Base-by-base conservation (phyloP, 176 grass and related monocot genomes). In the Eragrostis curvula region DNA sequence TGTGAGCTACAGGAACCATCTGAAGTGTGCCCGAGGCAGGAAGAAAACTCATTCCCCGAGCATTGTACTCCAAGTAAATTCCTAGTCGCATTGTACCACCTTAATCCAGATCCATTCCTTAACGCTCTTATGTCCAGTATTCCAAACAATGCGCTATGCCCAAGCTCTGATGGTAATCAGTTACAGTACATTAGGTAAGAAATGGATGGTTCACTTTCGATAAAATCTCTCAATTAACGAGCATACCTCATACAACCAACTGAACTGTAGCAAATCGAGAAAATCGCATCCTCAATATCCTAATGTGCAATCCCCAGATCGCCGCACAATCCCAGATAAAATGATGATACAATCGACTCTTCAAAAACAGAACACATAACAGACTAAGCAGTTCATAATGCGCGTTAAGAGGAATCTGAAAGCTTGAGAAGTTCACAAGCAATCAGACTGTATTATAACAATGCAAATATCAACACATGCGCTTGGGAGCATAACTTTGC, bases 181-280 rank as follows among this genome's bases (percentile, higher is more conserved):
- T 90, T 83, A 83, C 84, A 90, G 84, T 83, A 46, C 61, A 90
- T 90, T 90, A 90, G 84, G 88, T 74, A 57, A 90, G 44, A 52
- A 83, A 44, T 32, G 52, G 79, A 78, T 78, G 60, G 83, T 79
- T 91, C 59, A 81, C 23, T 85, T 88, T 89, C 83, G 68, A 90
- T 66, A 88, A 49, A 90, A 90, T 82, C 74, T 86, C 78, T 85
- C 82, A 79, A 90, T 88, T 74, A 88, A 90, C 55, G 62, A 74
- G 75, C 88, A 91, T 94, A 94, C 88, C 88, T 94, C 89, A 84
- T 75, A 83, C 71, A 83, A 94, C 74, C 82, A 94, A 88, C 61
- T 75, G 83, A 87, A 90, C 3, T 44, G 80, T 82, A 73, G 91
- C 74, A 88, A 78, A 80, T 68, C 74, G 77, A 74, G 80, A 79